Evolutionary conservation across 257 asterid species (phyloP).

Genomic region (Cordia subcordata): DNA sequence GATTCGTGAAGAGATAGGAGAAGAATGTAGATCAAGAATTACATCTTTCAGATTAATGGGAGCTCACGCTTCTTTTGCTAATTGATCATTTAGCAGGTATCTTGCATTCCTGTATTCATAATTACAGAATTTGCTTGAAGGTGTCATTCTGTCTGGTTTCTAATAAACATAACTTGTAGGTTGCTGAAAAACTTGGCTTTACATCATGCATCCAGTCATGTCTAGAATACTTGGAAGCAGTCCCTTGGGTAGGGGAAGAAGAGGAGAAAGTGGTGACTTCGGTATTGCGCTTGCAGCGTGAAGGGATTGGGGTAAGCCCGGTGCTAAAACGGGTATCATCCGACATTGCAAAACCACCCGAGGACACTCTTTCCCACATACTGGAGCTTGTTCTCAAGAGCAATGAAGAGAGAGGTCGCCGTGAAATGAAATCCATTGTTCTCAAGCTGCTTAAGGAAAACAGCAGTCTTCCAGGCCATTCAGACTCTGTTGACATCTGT

Average conservation of each 20-base stretch:
- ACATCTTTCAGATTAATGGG: too few relatives aligned
- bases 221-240: conserved; percentile 95
- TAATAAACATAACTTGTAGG: conserved; percentile 28
- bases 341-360: conserved; percentile 41
- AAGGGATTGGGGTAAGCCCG: conserved; percentile 65
- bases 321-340: conserved; percentile 79
- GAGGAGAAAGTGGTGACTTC: conserved; percentile 81
- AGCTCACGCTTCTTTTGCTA: too few relatives aligned
- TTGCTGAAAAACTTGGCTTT: conserved; percentile 73
- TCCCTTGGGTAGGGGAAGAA: conserved; percentile 97
- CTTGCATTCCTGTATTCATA: too few relatives aligned
- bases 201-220: conserved; percentile 60
- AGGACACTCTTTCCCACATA: conserved; percentile 70
- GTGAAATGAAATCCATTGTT: conserved; percentile 79
- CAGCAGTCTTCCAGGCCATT: conserved; percentile 45
- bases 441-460: conserved; percentile 77
- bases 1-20: too few relatives aligned
- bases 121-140: too few relatives aligned
- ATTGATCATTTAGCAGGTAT: too few relatives aligned
- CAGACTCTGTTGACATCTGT: conserved; percentile 51
- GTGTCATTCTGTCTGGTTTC: neutral
- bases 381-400: conserved; percentile 74
- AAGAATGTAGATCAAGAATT: too few relatives aligned
- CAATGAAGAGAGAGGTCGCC: conserved; percentile 80
- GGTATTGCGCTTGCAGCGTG: conserved; percentile 52